These are phyloP conservation scores for Picea abies DNA, from an alignment of 83 land plant genomes.

Conservation along the genomic window DNA sequence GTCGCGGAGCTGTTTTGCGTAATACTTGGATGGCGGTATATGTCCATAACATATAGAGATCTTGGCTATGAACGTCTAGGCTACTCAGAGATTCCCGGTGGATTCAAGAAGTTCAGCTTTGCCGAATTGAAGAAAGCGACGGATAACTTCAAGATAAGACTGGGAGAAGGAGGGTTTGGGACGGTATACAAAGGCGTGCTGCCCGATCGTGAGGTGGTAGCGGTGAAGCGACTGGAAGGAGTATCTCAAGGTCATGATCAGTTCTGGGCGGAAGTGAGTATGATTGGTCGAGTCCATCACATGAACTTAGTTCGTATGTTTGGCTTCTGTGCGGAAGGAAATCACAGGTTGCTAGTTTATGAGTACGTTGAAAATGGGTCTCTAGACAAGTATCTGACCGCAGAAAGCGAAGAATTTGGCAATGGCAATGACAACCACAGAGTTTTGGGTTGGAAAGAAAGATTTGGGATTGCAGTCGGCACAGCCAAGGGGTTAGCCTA, in stretches of 20 bases:
- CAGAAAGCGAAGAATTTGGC: no score
- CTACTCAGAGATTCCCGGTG: slow-evolving; percentile 14
- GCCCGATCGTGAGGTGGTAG: slow-evolving; percentile 30
- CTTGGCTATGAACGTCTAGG: slow-evolving; percentile 19
- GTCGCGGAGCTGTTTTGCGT: slow-evolving; percentile 25
- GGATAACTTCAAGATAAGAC: slow-evolving; percentile 31
- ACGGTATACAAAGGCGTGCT: slow-evolving; percentile 43
- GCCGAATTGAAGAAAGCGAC: slow-evolving; percentile 50
- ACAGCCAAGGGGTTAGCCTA: no score
- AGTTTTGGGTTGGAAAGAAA: neutral
- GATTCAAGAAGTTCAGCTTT: slow-evolving; percentile 37
- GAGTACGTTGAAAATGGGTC: slow-evolving; percentile 45
- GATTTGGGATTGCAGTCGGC: neutral
- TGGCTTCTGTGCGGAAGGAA: slow-evolving; percentile 1
- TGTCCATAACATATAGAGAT: neutral
- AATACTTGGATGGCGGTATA: slow-evolving; percentile 33
- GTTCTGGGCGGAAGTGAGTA: slow-evolving; percentile 46
- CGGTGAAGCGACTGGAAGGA: slow-evolving; percentile 42
- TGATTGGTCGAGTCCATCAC: slow-evolving; percentile 46
- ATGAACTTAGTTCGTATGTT: slow-evolving; percentile 18
- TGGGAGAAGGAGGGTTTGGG: slow-evolving; percentile 59
- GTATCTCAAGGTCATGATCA: slow-evolving; percentile 33
- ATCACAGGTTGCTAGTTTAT: slow-evolving; percentile 35
- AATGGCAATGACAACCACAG: no score
- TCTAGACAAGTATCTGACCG: slow-evolving; percentile 27